Conservation (phyloP, 2,329 filamentous ascomycete genomes). For the Stromatinia cepivora region DNA sequence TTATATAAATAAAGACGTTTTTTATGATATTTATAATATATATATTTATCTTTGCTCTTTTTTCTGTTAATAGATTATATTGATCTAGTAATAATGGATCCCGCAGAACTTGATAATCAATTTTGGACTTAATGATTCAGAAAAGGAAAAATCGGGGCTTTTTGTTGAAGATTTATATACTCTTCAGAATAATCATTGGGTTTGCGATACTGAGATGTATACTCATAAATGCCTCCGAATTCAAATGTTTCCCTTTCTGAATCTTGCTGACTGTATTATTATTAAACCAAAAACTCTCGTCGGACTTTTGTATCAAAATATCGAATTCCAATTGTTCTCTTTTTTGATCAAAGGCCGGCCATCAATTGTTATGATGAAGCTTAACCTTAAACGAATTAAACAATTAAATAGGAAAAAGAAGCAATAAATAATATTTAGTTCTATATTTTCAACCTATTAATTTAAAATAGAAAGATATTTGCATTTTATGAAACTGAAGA, state of each 20-base stretch:
- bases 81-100: background rate
- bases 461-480: constrained; percentile 33
- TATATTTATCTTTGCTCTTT: background rate
- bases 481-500: constrained; percentile 34
- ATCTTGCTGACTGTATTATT: constrained; percentile 31
- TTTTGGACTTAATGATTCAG: background rate
- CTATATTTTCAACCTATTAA: constrained; percentile 20
- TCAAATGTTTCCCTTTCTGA: background rate
- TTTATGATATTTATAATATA: background rate
- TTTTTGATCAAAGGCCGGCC: constrained; percentile 27
- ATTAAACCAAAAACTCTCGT: constrained; percentile 36
- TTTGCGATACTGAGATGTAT: background rate
- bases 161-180: background rate
- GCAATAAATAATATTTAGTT: constrained; percentile 23
- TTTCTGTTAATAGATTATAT: background rate
- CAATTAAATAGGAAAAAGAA: constrained; percentile 32
- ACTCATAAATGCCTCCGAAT: background rate
- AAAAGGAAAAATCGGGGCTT: background rate
- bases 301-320: constrained; percentile 34
- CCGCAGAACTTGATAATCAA: background rate
- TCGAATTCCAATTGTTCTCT: constrained; percentile 37
- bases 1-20: background rate
- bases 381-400: constrained; percentile 38
- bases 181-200: background rate
- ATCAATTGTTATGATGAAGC: constrained; percentile 30